Evolutionary conservation across 495 filamentous ascomycete genomes (phyloP).

Genomic region (Symbiotaphrina buchneri): DNA sequence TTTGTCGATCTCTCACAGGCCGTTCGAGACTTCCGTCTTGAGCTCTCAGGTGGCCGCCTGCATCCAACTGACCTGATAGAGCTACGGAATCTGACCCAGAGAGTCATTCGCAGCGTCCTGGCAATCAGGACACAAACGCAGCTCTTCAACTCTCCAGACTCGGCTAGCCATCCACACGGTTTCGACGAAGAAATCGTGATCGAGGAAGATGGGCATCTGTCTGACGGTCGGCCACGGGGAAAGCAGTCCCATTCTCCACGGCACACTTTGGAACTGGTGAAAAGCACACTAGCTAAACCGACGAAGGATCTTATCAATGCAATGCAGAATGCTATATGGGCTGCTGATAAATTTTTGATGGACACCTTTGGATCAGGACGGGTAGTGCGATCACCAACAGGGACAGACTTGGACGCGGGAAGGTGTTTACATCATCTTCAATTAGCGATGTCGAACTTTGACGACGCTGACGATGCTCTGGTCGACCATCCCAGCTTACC

Average conservation of each 20-base stretch:
- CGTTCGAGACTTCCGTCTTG: constrained; percentile 28
- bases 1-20: constrained; percentile 32
- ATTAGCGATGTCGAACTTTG: constrained; percentile 10
- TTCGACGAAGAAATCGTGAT: constrained; percentile 11
- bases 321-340: constrained; percentile 17
- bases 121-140: constrained; percentile 19
- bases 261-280: constrained; percentile 14
- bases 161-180: not conserved
- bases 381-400: constrained; percentile 15
- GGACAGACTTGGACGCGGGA: not conserved
- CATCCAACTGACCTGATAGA: constrained; percentile 19
- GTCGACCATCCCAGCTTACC: constrained; percentile 12
- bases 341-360: constrained; percentile 24
- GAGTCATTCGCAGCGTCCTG: constrained; percentile 22
- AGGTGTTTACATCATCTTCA: not conserved
- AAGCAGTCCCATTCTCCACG: constrained; percentile 1
- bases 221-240: not conserved
- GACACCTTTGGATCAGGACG: constrained; percentile 21
- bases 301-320: constrained; percentile 19
- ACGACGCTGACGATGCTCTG: constrained; percentile 14
- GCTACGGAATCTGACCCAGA: constrained; percentile 28
- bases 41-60: constrained; percentile 25
- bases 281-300: constrained; percentile 19
- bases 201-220: constrained; percentile 15
- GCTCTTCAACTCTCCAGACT: constrained; percentile 12